phyloP scores from a whole-genome alignment of 1,284 basidiomycete species.

The Tilletiaria anomala region DNA sequence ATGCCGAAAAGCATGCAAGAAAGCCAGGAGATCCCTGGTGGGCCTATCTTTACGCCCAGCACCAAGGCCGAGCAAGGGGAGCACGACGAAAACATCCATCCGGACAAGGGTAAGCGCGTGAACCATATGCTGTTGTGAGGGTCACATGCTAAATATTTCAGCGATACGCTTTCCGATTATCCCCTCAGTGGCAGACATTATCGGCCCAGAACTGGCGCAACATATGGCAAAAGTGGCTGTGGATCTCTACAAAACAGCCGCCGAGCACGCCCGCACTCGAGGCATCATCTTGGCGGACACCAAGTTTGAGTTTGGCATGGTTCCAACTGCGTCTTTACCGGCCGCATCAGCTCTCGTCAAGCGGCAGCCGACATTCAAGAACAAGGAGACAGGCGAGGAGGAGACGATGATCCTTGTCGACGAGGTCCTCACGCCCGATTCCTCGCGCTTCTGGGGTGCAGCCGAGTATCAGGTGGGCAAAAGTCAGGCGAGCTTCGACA shows the following conservation, averaged over 20 bases:
- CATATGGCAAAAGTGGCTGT: constrained; percentile 52
- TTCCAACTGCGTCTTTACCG: constrained; percentile 11
- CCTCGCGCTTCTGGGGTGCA: constrained; percentile 87
- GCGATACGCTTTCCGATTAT: constrained; percentile 1
- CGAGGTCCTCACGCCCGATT: constrained; percentile 91
- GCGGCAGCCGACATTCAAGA: constrained; percentile 4
- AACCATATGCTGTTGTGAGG: background rate
- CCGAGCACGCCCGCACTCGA: constrained; percentile 57
- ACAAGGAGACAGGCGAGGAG: constrained; percentile 6
- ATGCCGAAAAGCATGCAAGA: constrained; percentile 69
- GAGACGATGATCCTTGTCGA: constrained; percentile 71
- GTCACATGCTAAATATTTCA: background rate
- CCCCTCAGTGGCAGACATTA: constrained; percentile 9
- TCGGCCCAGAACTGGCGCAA: constrained; percentile 47
- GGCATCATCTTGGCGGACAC: constrained; percentile 92
- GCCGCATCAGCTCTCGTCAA: constrained; percentile 7
- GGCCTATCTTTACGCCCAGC: constrained; percentile 82
- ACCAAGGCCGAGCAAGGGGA: constrained; percentile 90
- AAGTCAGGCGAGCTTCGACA: constrained; percentile 81
- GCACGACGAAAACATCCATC: constrained; percentile 96
- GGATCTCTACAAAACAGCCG: constrained; percentile 60
- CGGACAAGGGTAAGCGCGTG: constrained; percentile 55
- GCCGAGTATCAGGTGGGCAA: constrained; percentile 59
- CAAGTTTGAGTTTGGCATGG: constrained; percentile 73
- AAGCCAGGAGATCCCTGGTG: constrained; percentile 48